These are phyloP conservation scores for Ligustrum vulgare DNA, from an alignment of 257 asterid species.

Conservation along the genomic window DNA sequence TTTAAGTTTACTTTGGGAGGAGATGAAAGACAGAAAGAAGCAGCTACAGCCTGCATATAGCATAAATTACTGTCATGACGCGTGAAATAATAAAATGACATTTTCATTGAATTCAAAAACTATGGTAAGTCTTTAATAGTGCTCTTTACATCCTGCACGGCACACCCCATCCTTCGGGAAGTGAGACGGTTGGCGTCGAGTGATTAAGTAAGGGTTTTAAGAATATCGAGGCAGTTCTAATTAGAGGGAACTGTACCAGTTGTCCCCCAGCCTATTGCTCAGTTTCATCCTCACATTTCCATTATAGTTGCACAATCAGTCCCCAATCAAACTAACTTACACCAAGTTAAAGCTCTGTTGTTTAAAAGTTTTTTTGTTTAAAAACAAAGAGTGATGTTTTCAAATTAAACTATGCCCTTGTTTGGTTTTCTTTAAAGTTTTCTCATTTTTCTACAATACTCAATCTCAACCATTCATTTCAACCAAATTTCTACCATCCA, in stretches of 20 bases:
- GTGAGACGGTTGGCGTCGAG: background rate
- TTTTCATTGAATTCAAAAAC: background rate
- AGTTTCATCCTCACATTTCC: background rate
- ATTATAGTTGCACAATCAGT: background rate
- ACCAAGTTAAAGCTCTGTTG: background rate
- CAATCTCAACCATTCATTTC: no score
- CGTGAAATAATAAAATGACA: background rate
- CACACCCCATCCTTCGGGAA: background rate
- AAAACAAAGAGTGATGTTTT: no score
- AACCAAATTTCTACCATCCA: no score
- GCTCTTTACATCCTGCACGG: background rate
- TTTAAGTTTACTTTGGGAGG: slow-evolving; percentile 79
- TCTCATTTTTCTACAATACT: no score
- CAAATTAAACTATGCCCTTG: no score
- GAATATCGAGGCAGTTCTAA: no score
- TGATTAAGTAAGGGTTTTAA: background rate
- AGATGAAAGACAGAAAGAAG: slow-evolving; percentile 76
- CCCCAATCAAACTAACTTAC: background rate
- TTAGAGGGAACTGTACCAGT: no score
- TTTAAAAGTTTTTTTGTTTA: no score
- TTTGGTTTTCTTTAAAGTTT: no score
- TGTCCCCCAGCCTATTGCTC: no score
- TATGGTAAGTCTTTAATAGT: background rate
- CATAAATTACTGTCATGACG: background rate
- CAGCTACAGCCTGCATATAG: slow-evolving; percentile 75